Conservation (phyloP, 257 asterid species). For the Nicotiana undulata region DNA sequence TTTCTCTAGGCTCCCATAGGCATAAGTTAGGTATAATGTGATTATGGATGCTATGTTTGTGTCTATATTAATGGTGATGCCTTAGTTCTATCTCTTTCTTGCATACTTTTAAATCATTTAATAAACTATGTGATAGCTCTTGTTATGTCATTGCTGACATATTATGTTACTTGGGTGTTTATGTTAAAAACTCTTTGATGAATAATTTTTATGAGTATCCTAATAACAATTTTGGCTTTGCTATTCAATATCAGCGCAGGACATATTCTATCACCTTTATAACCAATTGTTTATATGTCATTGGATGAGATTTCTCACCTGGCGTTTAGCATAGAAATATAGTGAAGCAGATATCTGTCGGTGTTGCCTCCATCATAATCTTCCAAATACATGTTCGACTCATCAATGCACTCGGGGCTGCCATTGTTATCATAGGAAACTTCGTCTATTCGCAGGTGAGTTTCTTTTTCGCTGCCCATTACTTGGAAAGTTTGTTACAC, state of each 20-base stretch:
- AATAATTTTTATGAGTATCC: too few relatives aligned
- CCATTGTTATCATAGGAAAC: constrained; percentile 14
- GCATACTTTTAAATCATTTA: too few relatives aligned
- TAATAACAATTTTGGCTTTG: background rate
- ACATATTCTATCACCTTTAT: constrained; percentile 17
- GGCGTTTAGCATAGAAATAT: constrained; percentile 14
- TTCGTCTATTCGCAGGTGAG: constrained; percentile 14
- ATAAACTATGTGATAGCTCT: too few relatives aligned
- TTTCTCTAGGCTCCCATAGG: background rate
- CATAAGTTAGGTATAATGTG: too few relatives aligned
- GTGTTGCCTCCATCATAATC: constrained; percentile 14
- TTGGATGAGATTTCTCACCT: constrained; percentile 16
- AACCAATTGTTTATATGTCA: constrained; percentile 19
- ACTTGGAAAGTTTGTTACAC: background rate
- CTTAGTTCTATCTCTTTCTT: too few relatives aligned
- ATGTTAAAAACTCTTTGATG: background rate
- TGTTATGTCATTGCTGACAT: background rate
- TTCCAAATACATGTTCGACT: constrained; percentile 17
- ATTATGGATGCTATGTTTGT: too few relatives aligned
- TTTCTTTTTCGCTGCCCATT: background rate
- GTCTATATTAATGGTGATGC: too few relatives aligned
- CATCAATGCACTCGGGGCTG: constrained; percentile 19
- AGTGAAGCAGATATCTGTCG: constrained; percentile 16
- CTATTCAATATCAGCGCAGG: constrained; percentile 2
- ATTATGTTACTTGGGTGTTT: background rate